Percentiles rank a stretch among this genome's conserved stretches.
Conservation (phyloP, 495 filamentous ascomycete species). For the Penicillium egyptiacum region DNA sequence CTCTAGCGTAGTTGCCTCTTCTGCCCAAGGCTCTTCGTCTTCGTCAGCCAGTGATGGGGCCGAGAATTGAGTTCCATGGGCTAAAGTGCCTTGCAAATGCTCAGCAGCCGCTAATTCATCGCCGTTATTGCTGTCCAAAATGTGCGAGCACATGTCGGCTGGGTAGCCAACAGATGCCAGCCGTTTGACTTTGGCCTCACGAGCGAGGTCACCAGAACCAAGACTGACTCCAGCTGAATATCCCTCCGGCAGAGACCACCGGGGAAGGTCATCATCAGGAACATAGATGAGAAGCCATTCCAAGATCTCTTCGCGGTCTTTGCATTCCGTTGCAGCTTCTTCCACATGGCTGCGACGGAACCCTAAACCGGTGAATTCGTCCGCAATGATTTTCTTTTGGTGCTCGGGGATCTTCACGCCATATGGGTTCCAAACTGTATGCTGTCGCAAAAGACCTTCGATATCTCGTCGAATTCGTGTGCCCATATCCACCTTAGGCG, state of each 20-base stretch:
- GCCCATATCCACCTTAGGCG: slow-evolving; percentile 92
- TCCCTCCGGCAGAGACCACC: slow-evolving; percentile 84
- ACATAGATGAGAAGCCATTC: slow-evolving; percentile 95
- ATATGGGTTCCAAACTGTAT: slow-evolving; percentile 85
- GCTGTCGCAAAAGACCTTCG: slow-evolving; percentile 71
- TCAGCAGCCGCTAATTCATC: slow-evolving; percentile 82
- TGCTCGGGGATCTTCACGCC: slow-evolving; percentile 58
- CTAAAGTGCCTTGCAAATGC: slow-evolving; percentile 68
- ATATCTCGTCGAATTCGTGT: slow-evolving; percentile 70
- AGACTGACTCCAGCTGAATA: slow-evolving; percentile 88
- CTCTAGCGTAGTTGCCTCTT: slow-evolving; percentile 76
- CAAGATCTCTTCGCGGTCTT: slow-evolving; percentile 87
- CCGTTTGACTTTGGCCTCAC: slow-evolving; percentile 77
- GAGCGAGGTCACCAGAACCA: slow-evolving; percentile 72
- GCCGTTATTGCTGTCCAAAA: slow-evolving; percentile 62
- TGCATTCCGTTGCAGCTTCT: slow-evolving; percentile 83
- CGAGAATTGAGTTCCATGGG: slow-evolving; percentile 32
- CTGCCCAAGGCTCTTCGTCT: slow-evolving; percentile 63
- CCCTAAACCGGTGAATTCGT: slow-evolving; percentile 72
- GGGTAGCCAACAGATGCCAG: slow-evolving; percentile 82
- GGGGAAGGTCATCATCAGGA: slow-evolving; percentile 90
- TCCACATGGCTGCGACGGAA: slow-evolving; percentile 86
- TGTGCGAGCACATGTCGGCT: slow-evolving; percentile 72
- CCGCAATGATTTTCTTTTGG: slow-evolving; percentile 60
- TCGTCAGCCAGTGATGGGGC: slow-evolving; percentile 22